Evolutionary conservation across 164 flowering plant species (phyloP).

Genomic region (Euptelea pleiosperma): DNA sequence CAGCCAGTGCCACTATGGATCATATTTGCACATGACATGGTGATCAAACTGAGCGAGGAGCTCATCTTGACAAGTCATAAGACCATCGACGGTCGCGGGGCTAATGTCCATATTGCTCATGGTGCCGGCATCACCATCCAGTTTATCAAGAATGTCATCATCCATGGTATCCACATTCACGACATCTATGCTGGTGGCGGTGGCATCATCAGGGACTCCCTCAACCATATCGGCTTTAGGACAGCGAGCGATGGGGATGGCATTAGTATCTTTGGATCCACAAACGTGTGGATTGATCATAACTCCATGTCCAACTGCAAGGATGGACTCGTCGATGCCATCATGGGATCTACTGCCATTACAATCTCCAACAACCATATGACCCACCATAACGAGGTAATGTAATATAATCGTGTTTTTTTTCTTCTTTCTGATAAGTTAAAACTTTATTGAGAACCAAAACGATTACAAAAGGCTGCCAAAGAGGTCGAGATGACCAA

Average conservation of each 20-base stretch:
- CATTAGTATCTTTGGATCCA: conserved; percentile 52
- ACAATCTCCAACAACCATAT: conserved; percentile 83
- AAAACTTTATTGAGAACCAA: no score
- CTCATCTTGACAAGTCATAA: conserved; percentile 33
- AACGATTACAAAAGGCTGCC: no score
- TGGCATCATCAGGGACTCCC: conserved; percentile 61
- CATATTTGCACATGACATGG: conserved; percentile 49
- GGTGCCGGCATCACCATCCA: conserved; percentile 77
- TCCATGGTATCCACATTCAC: conserved; percentile 63
- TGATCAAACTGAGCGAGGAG: conserved; percentile 47
- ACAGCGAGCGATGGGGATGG: conserved; percentile 74
- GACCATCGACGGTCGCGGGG: conserved; percentile 37
- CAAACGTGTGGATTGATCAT: conserved; percentile 75
- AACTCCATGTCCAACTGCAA: conserved; percentile 43
- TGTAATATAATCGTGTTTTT: no score
- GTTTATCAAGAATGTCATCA: conserved; percentile 57
- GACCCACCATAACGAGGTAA: conserved; percentile 67
- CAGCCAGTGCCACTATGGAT: conserved; percentile 66
- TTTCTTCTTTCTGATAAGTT: no score
- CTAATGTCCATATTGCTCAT: conserved; percentile 46
- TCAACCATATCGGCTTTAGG: conserved; percentile 46
- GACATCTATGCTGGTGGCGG: conserved; percentile 45
- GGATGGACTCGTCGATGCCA: conserved; percentile 73
- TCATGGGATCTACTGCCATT: conserved; percentile 65
- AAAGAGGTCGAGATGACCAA: no score